A percentile compares a stretch with the other conserved stretches of the same genome.
These are phyloP conservation scores for Cladosporium phlei DNA, from an alignment of 2,329 filamentous ascomycete genomes.

Conservation along the genomic window DNA sequence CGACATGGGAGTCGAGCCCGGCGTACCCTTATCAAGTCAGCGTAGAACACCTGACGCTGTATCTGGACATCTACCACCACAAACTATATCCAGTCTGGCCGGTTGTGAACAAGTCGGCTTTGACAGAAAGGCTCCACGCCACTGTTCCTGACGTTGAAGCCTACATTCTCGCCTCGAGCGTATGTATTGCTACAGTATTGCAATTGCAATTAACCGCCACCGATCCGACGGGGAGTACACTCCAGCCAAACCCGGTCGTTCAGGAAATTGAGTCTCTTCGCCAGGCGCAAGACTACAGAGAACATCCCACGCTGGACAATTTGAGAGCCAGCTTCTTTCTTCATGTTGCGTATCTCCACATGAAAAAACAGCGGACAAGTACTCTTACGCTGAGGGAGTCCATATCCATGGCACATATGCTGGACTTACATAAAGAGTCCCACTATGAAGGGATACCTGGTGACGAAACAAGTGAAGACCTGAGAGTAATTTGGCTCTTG, in stretches of 20 bases:
- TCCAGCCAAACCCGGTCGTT: neutral
- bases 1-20: neutral
- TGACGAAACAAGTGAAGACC: constrained; percentile 1
- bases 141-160: constrained; percentile 3
- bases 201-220: constrained; percentile 17
- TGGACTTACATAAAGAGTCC: constrained; percentile 13
- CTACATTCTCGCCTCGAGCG: constrained; percentile 16
- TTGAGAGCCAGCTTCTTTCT: constrained; percentile 17
- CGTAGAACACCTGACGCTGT: constrained; percentile 8
- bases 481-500: constrained; percentile 17
- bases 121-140: neutral
- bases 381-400: constrained; percentile 17
- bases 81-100: constrained; percentile 21
- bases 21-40: constrained; percentile 1
- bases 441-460: constrained; percentile 11
- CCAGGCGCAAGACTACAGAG: constrained; percentile 10
- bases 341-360: constrained; percentile 16
- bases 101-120: constrained; percentile 9
- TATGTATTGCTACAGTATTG: constrained; percentile 18
- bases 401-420: constrained; percentile 17
- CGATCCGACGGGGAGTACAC: neutral
- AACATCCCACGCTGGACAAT: constrained; percentile 12
- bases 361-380: constrained; percentile 13
- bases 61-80: constrained; percentile 20
- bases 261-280: constrained; percentile 17